These are phyloP conservation scores for Colletotrichum godetiae DNA, from an alignment of 2,329 filamentous ascomycete genomes.

Conservation along the genomic window DNA sequence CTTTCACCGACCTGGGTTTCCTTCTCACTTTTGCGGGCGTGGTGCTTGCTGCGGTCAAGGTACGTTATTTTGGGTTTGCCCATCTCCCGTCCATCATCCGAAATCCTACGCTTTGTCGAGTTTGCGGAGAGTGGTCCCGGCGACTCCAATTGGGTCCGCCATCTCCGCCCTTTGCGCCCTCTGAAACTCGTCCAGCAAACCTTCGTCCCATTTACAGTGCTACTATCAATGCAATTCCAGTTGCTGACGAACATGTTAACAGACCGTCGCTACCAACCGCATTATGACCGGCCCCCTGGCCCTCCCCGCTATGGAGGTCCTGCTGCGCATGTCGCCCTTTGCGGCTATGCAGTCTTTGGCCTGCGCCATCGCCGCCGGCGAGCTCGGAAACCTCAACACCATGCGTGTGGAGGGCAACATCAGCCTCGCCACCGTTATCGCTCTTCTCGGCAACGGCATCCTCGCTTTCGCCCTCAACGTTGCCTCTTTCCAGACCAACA, in stretches of 20 bases:
- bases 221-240: slow-evolving; percentile 2
- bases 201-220: slow-evolving; percentile 8
- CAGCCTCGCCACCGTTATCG: slow-evolving; percentile 49
- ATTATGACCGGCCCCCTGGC: slow-evolving; percentile 71
- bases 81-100: slow-evolving; percentile 6
- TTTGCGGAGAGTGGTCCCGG: slow-evolving; percentile 13
- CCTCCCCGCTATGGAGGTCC: slow-evolving; percentile 68
- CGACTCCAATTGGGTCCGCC: slow-evolving; percentile 22
- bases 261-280: slow-evolving; percentile 72
- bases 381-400: slow-evolving; percentile 56
- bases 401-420: slow-evolving; percentile 49
- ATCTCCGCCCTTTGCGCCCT: slow-evolving; percentile 2
- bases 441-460: slow-evolving; percentile 62
- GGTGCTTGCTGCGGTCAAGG: slow-evolving; percentile 66
- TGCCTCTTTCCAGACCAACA: slow-evolving; percentile 68
- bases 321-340: slow-evolving; percentile 72
- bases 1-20: slow-evolving; percentile 69
- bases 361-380: slow-evolving; percentile 64
- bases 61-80: slow-evolving; percentile 39
- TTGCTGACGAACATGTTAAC: slow-evolving; percentile 14
- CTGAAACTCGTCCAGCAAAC: slow-evolving; percentile 23
- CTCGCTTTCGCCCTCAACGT: slow-evolving; percentile 68
- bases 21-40: slow-evolving; percentile 65
- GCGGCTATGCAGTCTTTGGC: slow-evolving; percentile 66
- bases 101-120: slow-evolving; percentile 11